Evolutionary conservation across 169 alveolate species (phyloP).

Genomic region (Plasmodium billcollinsi): DNA sequence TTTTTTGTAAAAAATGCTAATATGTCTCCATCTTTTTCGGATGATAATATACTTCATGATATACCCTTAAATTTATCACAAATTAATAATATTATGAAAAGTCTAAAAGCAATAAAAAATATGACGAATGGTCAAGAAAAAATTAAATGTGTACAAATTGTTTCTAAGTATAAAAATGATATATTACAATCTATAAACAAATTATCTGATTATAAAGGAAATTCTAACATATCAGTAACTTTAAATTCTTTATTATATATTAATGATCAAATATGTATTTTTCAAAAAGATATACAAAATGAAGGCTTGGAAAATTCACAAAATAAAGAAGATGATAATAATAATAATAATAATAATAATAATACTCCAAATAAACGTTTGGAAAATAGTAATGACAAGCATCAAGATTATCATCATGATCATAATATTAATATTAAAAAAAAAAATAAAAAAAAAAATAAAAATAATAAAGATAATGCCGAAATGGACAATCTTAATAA

Average conservation of each 20-base stretch:
- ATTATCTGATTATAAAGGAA: constrained; percentile 71
- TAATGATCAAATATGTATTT: constrained; percentile 67
- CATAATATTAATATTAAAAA: neutral
- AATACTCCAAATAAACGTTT: neutral
- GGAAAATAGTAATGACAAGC: neutral
- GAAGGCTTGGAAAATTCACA: constrained; percentile 5
- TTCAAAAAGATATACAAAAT: constrained; percentile 13
- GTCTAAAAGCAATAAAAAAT: constrained; percentile 59
- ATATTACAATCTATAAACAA: constrained; percentile 49
- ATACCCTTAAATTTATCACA: constrained; percentile 60
- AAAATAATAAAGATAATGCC: constrained; percentile 27
- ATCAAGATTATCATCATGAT: constrained; percentile 2
- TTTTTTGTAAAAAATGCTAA: constrained; percentile 75
- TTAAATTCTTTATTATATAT: constrained; percentile 69
- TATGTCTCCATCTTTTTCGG: constrained; percentile 46
- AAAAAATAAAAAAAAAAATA: constrained; percentile 41
- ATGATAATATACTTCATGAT: constrained; percentile 56
- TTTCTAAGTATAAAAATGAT: constrained; percentile 37
- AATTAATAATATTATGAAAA: constrained; percentile 67
- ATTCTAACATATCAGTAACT: constrained; percentile 48
- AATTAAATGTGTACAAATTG: constrained; percentile 43
- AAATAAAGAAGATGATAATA: neutral
- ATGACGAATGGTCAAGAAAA: constrained; percentile 46
- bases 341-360: neutral
- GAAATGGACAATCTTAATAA: constrained; percentile 26